Conservation (phyloP, 2,329 filamentous ascomycete species). For the Dactylellina leptospora region DNA sequence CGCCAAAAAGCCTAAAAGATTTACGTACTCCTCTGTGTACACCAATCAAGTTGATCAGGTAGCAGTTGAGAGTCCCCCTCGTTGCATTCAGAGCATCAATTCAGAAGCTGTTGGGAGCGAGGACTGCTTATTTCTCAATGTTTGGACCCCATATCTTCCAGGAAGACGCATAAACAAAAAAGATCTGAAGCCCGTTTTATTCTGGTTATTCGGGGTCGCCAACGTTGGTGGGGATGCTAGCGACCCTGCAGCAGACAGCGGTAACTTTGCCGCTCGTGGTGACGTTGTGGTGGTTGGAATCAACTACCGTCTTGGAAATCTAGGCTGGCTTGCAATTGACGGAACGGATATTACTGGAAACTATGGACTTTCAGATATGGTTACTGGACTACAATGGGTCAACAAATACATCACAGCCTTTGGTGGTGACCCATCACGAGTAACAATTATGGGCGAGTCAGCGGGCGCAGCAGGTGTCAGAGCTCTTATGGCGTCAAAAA, state of each 20-base stretch:
- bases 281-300: constrained; percentile 63
- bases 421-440: constrained; percentile 78
- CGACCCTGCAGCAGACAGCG: constrained; percentile 62
- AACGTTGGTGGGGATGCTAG: constrained; percentile 61
- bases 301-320: constrained; percentile 59
- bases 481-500: constrained; percentile 65
- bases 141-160: constrained; percentile 58
- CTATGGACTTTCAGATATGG: constrained; percentile 65
- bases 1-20: constrained; percentile 62
- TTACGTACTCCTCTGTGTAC: constrained; percentile 62
- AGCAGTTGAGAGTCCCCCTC: constrained; percentile 60
- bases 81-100: constrained; percentile 61
- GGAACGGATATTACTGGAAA: constrained; percentile 63
- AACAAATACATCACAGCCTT: constrained; percentile 77
- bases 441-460: constrained; percentile 81
- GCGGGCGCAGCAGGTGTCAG: constrained; percentile 67
- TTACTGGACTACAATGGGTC: constrained; percentile 65
- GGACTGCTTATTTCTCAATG: constrained; percentile 64
- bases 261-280: constrained; percentile 63
- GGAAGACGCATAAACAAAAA: constrained; percentile 48
- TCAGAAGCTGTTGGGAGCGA: constrained; percentile 61
- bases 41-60: constrained; percentile 59
- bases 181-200: constrained; percentile 63
- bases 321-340: constrained; percentile 55
- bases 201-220: constrained; percentile 64